A percentile compares a stretch with the other conserved stretches of the same genome.
These are phyloP conservation scores for Hanseniaspora guilliermondii DNA, from an alignment of 805 yeast species.

Conservation along the genomic window DNA sequence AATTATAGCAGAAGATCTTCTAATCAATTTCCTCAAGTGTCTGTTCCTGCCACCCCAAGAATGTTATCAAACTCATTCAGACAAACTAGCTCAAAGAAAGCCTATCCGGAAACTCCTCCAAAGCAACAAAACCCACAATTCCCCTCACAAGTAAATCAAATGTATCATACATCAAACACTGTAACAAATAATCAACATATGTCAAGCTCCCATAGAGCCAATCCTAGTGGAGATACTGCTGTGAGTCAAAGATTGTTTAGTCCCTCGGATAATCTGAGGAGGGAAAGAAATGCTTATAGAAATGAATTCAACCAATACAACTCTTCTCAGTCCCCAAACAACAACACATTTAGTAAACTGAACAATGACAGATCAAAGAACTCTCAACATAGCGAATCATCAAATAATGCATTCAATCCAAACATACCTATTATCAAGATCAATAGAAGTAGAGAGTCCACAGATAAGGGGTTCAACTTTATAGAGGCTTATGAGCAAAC, in stretches of 20 bases:
- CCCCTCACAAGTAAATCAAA: not conserved
- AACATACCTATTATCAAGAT: not conserved
- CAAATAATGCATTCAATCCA: not conserved
- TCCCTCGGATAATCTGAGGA: constrained; percentile 1
- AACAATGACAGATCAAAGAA: not conserved
- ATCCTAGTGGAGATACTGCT: constrained; percentile 9
- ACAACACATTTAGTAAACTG: constrained; percentile 6
- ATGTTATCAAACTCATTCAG: constrained; percentile 36
- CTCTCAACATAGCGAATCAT: not conserved
- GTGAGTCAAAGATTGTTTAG: not conserved
- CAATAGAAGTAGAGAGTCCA: not conserved
- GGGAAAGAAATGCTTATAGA: constrained; percentile 1
- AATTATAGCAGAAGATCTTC: not conserved
- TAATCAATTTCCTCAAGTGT: constrained; percentile 16
- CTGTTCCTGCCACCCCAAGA: constrained; percentile 55
- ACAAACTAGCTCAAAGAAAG: not conserved
- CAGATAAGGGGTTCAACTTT: constrained; percentile 13
- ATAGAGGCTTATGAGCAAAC: constrained; percentile 10
- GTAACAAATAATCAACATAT: not conserved
- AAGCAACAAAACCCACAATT: constrained; percentile 9
- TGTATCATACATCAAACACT: constrained; percentile 7
- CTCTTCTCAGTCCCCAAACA: constrained; percentile 13
- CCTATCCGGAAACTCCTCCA: constrained; percentile 8
- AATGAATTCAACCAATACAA: not conserved
- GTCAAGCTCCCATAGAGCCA: constrained; percentile 18